Evolutionary conservation across 2,329 filamentous ascomycete species (phyloP).

Genomic region (Aspergillus sp.): DNA sequence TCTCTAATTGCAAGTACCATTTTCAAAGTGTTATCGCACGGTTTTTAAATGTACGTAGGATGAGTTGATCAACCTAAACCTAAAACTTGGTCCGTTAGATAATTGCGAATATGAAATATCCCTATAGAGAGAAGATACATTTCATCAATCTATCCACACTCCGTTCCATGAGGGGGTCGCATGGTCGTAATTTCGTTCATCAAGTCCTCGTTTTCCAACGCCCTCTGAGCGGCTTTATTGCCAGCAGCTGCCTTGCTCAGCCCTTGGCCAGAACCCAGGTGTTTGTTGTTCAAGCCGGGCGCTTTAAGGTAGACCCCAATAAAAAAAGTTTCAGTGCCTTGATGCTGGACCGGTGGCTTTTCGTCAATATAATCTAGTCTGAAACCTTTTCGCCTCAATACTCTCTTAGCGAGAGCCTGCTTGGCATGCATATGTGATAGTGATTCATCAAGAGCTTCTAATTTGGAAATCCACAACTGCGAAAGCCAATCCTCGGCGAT

Average conservation of each 20-base stretch:
- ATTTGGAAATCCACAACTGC: slow-evolving; percentile 70
- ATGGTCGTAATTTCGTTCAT: slow-evolving; percentile 31
- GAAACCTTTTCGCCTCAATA: slow-evolving; percentile 60
- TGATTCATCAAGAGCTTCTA: slow-evolving; percentile 48
- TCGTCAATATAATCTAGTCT: slow-evolving; percentile 64
- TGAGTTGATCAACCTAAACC: too few species aligned
- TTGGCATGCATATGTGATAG: slow-evolving; percentile 53
- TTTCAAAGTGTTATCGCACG: too few species aligned
- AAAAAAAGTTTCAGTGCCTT: slow-evolving; percentile 46
- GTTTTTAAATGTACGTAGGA: too few species aligned
- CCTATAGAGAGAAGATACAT: not conserved
- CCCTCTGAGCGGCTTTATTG: slow-evolving; percentile 48
- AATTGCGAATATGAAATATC: too few species aligned
- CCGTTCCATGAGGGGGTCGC: not conserved
- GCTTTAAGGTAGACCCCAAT: slow-evolving; percentile 54
- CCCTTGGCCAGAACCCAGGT: slow-evolving; percentile 52
- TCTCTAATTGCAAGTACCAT: too few species aligned
- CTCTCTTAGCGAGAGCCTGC: slow-evolving; percentile 54
- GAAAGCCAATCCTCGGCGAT: slow-evolving; percentile 73
- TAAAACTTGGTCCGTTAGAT: too few species aligned
- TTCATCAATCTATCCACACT: not conserved
- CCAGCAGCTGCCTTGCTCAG: slow-evolving; percentile 51
- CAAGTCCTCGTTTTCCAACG: slow-evolving; percentile 43
- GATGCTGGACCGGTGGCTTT: slow-evolving; percentile 35
- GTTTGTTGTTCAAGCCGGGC: slow-evolving; percentile 50